Evolutionary conservation across 805 yeast species (phyloP), one percentile per base, ranked within the genome.

Genomic region (Saccharomyces kudriavzevii): DNA sequence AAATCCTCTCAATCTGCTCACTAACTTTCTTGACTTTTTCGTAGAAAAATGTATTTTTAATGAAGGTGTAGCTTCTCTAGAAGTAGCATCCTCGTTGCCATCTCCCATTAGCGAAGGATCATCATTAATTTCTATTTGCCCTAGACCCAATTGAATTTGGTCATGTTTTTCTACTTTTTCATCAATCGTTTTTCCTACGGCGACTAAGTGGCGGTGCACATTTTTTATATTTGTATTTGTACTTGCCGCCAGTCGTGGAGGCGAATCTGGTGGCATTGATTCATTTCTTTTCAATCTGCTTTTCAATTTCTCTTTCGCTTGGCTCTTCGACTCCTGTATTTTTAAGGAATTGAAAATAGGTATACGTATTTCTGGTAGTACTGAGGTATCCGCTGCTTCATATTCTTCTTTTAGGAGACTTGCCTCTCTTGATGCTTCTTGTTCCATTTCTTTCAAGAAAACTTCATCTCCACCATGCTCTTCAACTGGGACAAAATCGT

Each of bases 261-360:
- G 43, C 17, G 43, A 35, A 35, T 35, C 43, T 17, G 43, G 43
- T 1, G 43, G 43, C 43, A 35, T 35, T 20, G 10, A n/a, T 17
- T 35, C 43, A 17, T 17, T 20, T 8, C 10, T 13, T 25, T n/a
- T 24, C 47, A 30, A 31, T 13, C 13, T 27, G 17, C 4, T 20
- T 28, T 40, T 35, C 48, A 30, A 30, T 30, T 30, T 26, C 10
- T 25, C 24, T 10, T 20, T 24, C 17, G 14, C 14, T 25, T 17
- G 17, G 26, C 45, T 26, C 10, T 29, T 40, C 5, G 31, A 11
- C 10, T 29, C 35, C 13, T 29, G 45, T 6, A 59, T 11, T 47
- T 57, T 61, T 28, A 56, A 51, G 4, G 59, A 56, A 45, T 60
- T 60, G 48, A 61, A 63, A 30, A 63, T 63, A 1, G 65, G 66